phyloP scores from a whole-genome alignment of 1,284 basidiomycete species.

The Marasmius tenuissimus region DNA sequence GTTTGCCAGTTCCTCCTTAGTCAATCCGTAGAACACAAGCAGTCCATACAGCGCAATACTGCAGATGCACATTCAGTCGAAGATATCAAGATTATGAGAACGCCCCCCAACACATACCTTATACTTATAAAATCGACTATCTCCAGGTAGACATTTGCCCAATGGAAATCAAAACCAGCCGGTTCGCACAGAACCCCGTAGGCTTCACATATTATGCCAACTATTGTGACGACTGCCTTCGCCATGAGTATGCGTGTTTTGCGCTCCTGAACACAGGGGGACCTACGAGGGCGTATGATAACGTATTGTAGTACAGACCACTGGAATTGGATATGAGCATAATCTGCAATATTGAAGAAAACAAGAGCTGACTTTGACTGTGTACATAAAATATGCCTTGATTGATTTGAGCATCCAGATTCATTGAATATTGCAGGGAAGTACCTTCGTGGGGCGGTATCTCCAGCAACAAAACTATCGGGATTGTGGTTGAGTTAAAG shows the following conservation, averaged over 20 bases:
- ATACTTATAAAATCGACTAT: constrained; percentile 78
- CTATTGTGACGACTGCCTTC: constrained; percentile 53
- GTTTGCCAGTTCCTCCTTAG: constrained; percentile 72
- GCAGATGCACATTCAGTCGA: neutral
- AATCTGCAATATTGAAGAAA: neutral
- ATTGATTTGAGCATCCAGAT: too few relatives aligned
- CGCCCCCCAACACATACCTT: constrained; percentile 43
- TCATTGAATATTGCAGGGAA: constrained; percentile 20
- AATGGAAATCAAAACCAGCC: constrained; percentile 58
- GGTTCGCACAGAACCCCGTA: constrained; percentile 67
- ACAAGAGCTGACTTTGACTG: constrained; percentile 61
- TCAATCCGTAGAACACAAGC: constrained; percentile 80
- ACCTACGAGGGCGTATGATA: constrained; percentile 68
- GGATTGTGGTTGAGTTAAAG: constrained; percentile 1
- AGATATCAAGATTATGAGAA: neutral
- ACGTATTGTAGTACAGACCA: constrained; percentile 86
- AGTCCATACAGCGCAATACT: constrained; percentile 81
- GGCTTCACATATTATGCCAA: constrained; percentile 73
- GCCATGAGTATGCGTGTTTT: constrained; percentile 1
- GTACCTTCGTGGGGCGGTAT: constrained; percentile 78
- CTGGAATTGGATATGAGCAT: constrained; percentile 30
- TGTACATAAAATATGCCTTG: constrained; percentile 83
- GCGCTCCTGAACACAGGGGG: neutral
- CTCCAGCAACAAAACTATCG: constrained; percentile 70
- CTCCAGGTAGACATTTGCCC: constrained; percentile 72